Evolutionary conservation across 1,284 basidiomycete species (phyloP), one percentile per base, ranked within the genome.

Genomic region (Tilletia indica): DNA sequence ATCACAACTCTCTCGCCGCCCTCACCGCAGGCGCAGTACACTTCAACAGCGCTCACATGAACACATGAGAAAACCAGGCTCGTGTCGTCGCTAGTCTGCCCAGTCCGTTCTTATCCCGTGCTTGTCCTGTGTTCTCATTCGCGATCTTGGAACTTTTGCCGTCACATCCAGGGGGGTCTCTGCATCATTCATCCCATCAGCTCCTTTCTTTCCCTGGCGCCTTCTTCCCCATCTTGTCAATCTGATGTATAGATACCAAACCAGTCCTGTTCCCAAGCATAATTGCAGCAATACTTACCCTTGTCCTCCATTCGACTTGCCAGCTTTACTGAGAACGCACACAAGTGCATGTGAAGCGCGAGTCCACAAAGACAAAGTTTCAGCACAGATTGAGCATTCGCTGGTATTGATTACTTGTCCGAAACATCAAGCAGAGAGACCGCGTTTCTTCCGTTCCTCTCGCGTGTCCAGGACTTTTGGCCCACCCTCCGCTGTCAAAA

Each of bases 401-500:
- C 9, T 14, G 42, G 14, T 14, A 8, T 45, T 8, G 42, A 14
- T 67, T 42, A 12, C 42, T 45, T 45, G 42, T 9, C 14, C 42
- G 42, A 45, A 45, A 14, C 42, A 63, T 63, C 31, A 25, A 38
- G 16, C 21, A 11, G 19, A 19, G 6, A 63, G 58, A 63, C 58
- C 58, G 11, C 58, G 21, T 31, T 11, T 16, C 36, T 36, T 25
- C 58, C 58, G 58, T 48, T 74, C 73, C 71, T 80, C 79, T 6
- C 80, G 76, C 4, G 81, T 84, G 66, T 84, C 82, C 38, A 81
- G 73, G 64, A 71, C 71, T 25, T 71, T 71, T 9, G 80, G 72
- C 0, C 82, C 82, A 5, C 82, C 82, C 56, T 80, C 73, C 6
- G 82, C 82, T 1, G 82, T 82, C 49, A 84, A 71, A 14, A 84